Percentiles rank a stretch among this genome's conserved stretches.
These are phyloP conservation scores for Sporisorium sorghi DNA, from an alignment of 1,284 basidiomycete genomes.

Conservation along the genomic window DNA sequence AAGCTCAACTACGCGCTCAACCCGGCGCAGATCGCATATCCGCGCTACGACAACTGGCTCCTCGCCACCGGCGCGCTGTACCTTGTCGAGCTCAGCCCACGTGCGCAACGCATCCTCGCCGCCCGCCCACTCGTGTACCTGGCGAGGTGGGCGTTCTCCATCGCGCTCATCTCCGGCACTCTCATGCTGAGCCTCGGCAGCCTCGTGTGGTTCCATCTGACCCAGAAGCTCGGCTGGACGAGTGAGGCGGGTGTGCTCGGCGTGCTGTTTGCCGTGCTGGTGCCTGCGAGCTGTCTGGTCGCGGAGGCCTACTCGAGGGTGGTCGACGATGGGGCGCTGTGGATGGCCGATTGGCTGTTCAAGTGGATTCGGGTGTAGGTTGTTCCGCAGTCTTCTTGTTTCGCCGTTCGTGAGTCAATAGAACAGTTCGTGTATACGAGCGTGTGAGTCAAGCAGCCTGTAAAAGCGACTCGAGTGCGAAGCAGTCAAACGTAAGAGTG, in stretches of 20 bases:
- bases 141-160: constrained; percentile 49
- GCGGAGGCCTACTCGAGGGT: constrained; percentile 36
- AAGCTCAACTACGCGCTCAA: constrained; percentile 41
- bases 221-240: constrained; percentile 16
- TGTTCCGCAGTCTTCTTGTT: too few relatives aligned
- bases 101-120: constrained; percentile 15
- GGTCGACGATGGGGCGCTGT: constrained; percentile 42
- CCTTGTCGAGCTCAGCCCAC: constrained; percentile 48
- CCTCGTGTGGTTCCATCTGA: constrained; percentile 30
- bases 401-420: too few relatives aligned
- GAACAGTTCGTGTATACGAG: too few relatives aligned
- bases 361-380: constrained; percentile 40
- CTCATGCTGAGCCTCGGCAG: constrained; percentile 54
- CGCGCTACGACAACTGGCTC: constrained; percentile 59
- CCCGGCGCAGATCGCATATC: constrained; percentile 29
- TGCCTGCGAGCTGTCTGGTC: constrained; percentile 31
- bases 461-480: neutral
- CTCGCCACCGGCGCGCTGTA: constrained; percentile 45
- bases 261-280: constrained; percentile 26
- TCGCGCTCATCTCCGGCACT: constrained; percentile 52
- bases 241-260: constrained; percentile 25
- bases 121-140: constrained; percentile 23
- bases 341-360: constrained; percentile 38
- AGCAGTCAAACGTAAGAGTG: too few relatives aligned
- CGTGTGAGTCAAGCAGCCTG: too few relatives aligned